Base-by-base conservation (phyloP, 306 rosid genomes). In the Amphicarpaea edgeworthii region DNA sequence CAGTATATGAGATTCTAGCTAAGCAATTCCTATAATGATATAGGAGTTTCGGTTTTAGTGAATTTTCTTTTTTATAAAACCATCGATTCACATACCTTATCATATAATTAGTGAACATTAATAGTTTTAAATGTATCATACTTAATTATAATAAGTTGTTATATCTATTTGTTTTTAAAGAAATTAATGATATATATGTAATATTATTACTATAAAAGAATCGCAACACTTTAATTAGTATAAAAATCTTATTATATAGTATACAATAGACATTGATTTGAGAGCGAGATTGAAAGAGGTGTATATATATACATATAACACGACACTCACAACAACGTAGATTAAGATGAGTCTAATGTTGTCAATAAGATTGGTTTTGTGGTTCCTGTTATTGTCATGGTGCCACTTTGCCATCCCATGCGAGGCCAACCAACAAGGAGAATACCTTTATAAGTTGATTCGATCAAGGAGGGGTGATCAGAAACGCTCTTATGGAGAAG, bases 391-490 rank as follows among this genome's bases (percentile, higher is more conserved):
- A 46, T 37, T 82, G 66, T 72, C 3, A 37, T 23, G 28, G 70
- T 64, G 78, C 17, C 53, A 68, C 49, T 75, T 47, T 17, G 30
- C 12, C 2, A 81, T 76, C 8, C 45, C 70, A 64, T 77, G 85
- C 59, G 49, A 82, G 7, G 79, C 60, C 1, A 64, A 77, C 60
- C 15, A 77, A 72, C 79, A 77, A 4, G 62, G 71, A 12, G 76
- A 82, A 65, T 71, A 77, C 5, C 85, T 82, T 19, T 17, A 37
- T n/a, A 82, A 65, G 34, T 57, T 82, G 2, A 45, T 82, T 58
- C 45, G 68, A 16, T 72, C 83, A 77, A 40, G 21, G 24, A 77
- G 71, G 53, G 40, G 14, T n/a, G n/a, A n/a, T 65, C 10, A 77
- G 0, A 76, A 61, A 9, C 3, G 8, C 4, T 70, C 46, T 38